Percentiles rank a stretch among this genome's conserved stretches.
Evolutionary conservation across 2,329 filamentous ascomycete species (phyloP).

Genomic region (Colletotrichum lentis): DNA sequence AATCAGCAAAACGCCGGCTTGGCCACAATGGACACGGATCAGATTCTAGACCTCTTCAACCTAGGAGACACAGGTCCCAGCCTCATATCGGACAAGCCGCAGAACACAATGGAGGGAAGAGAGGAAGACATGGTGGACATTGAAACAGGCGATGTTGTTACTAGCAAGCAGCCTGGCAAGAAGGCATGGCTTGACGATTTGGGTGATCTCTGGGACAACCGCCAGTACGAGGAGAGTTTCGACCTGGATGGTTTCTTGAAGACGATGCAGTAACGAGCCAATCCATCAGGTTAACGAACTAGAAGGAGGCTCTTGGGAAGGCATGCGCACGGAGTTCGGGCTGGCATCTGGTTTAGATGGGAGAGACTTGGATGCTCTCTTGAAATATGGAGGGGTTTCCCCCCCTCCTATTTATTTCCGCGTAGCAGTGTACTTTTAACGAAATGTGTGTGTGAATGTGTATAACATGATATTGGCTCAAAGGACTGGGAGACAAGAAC

Average conservation of each 20-base stretch:
- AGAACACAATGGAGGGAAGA: conserved; percentile 66
- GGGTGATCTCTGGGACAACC: conserved; percentile 95
- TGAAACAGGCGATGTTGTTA: conserved; percentile 85
- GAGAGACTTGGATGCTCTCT: conserved; percentile 27
- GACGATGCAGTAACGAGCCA: conserved; percentile 73
- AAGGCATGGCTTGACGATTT: conserved; percentile 95
- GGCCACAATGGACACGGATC: conserved; percentile 96
- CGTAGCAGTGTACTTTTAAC: conserved; percentile 28
- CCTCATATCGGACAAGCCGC: conserved; percentile 68
- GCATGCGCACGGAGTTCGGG: conserved; percentile 34
- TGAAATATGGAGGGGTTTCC: conserved; percentile 7
- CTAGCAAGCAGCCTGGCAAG: conserved; percentile 87
- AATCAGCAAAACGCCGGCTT: conserved; percentile 98
- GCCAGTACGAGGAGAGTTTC: conserved; percentile 98
- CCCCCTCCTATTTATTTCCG: conserved; percentile 2
- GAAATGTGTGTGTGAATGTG: conserved; percentile 30
- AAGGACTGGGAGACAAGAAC: neutral
- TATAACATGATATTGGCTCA: conserved; percentile 28
- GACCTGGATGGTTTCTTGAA: conserved; percentile 95
- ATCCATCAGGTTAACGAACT: neutral
- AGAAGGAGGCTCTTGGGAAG: neutral
- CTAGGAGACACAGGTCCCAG: conserved; percentile 79
- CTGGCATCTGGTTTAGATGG: conserved; percentile 31
- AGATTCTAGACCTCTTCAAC: conserved; percentile 96
- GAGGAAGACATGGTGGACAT: conserved; percentile 92